Conservation (phyloP, 441 rosid genomes). For the Croton laevigatus region DNA sequence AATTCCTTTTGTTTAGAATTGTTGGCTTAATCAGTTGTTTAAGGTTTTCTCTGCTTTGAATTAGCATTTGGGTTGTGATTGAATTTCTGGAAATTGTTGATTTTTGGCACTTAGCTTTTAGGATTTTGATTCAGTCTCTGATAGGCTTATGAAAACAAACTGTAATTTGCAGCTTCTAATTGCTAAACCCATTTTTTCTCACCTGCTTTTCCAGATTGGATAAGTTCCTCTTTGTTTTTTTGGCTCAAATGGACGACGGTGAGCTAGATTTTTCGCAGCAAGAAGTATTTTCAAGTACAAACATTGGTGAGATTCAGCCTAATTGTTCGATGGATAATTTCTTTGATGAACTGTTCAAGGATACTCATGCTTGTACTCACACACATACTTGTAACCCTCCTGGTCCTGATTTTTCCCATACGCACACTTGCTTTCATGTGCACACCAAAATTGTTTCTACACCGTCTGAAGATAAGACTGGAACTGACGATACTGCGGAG, state of each 20-base stretch:
- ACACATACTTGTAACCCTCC: conserved; percentile 96
- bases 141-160: background rate
- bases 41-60: background rate
- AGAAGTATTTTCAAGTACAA: conserved; percentile 56
- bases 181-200: background rate
- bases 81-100: conserved; percentile 11
- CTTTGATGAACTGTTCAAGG: conserved; percentile 69
- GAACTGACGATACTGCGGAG: conserved; percentile 73
- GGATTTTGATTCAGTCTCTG: conserved; percentile 14
- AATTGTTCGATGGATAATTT: conserved; percentile 78
- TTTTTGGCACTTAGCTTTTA: background rate
- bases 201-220: background rate
- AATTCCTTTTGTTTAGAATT: background rate
- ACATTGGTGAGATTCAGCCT: conserved; percentile 58
- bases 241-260: conserved; percentile 72
- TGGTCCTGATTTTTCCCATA: conserved; percentile 88
- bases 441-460: conserved; percentile 84
- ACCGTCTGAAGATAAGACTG: conserved; percentile 59
- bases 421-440: conserved; percentile 91
- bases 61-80: conserved; percentile 11
- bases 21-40: conserved; percentile 5
- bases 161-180: background rate
- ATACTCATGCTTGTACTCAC: conserved; percentile 81
- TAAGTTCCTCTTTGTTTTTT: background rate
- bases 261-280: conserved; percentile 85